Evolutionary conservation across 768 basidiomycete genomes (phyloP).

Genomic region (Strobilomyces echinocephalus): DNA sequence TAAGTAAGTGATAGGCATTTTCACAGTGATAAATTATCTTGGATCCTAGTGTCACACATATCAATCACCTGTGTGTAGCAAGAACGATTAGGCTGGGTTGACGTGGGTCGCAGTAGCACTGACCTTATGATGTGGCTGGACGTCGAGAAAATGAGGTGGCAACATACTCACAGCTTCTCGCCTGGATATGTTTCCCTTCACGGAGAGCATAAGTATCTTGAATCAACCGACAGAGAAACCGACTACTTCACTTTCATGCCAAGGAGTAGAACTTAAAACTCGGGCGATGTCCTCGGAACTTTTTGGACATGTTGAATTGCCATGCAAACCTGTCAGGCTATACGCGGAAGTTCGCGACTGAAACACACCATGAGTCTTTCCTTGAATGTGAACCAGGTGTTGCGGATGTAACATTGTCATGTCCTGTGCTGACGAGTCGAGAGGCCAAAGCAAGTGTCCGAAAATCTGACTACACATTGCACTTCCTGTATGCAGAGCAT

Average conservation of each 20-base stretch:
- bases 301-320: slow-evolving; percentile 94
- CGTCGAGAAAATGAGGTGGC: slow-evolving; percentile 92
- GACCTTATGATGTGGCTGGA: slow-evolving; percentile 84
- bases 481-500: too few relatives aligned
- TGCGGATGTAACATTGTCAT: too few relatives aligned
- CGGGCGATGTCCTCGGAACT: slow-evolving; percentile 76
- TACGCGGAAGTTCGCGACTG: not conserved
- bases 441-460: too few relatives aligned
- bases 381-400: too few relatives aligned
- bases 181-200: slow-evolving; percentile 85
- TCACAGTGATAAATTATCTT: slow-evolving; percentile 57
- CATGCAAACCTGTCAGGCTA: slow-evolving; percentile 77
- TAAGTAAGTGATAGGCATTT: slow-evolving; percentile 33
- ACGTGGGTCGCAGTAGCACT: slow-evolving; percentile 15
- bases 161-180: slow-evolving; percentile 99
- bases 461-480: too few relatives aligned
- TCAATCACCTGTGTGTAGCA: slow-evolving; percentile 64
- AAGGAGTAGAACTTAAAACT: slow-evolving; percentile 95
- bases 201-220: not conserved
- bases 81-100: not conserved
- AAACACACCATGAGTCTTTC: slow-evolving; percentile 71
- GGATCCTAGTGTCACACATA: slow-evolving; percentile 93
- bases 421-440: too few relatives aligned
- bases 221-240: slow-evolving; percentile 25
- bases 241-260: slow-evolving; percentile 97